phyloP scores from a whole-genome alignment of 306 rosid genomes.

The Mimosa pudica region DNA sequence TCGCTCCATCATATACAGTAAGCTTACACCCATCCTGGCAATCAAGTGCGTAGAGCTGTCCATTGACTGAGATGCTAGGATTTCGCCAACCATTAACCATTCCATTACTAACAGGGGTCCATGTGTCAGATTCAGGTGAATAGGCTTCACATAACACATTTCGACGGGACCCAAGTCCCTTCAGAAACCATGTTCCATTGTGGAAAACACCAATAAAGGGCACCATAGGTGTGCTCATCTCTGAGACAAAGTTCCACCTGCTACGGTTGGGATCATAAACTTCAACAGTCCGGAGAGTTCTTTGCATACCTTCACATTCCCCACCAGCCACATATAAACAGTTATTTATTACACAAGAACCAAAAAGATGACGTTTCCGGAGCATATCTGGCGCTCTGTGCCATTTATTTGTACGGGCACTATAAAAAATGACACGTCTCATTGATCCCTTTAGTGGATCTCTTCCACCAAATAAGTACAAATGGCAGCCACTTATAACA shows the following conservation, averaged over 20 bases:
- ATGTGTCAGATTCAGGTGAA: conserved; percentile 85
- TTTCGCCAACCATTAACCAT: conserved; percentile 95
- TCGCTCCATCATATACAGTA: conserved; percentile 70
- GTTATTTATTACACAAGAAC: conserved; percentile 92
- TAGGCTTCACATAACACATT: conserved; percentile 94
- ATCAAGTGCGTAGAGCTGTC: conserved; percentile 86
- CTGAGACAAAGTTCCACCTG: conserved; percentile 92
- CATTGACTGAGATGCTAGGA: conserved; percentile 87
- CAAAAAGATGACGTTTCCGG: conserved; percentile 90
- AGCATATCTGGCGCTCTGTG: conserved; percentile 98
- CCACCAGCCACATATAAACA: conserved; percentile 99
- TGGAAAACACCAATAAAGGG: conserved; percentile 98
- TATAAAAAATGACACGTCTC: conserved; percentile 98
- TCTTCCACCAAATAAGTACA: conserved; percentile 95
- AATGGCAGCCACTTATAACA: conserved; percentile 96
- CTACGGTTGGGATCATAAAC: conserved; percentile 87
- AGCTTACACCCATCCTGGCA: conserved; percentile 97
- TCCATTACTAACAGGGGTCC: conserved; percentile 81
- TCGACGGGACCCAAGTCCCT: conserved; percentile 91
- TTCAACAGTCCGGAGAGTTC: conserved; percentile 97
- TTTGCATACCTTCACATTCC: conserved; percentile 96
- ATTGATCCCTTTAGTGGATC: conserved; percentile 88
- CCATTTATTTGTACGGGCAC: conserved; percentile 96
- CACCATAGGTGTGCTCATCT: conserved; percentile 95
- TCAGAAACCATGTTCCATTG: conserved; percentile 83